These are phyloP conservation scores for Edaphochlamys debaryana DNA, from an alignment of 139 green algal genomes.

Conservation along the genomic window DNA sequence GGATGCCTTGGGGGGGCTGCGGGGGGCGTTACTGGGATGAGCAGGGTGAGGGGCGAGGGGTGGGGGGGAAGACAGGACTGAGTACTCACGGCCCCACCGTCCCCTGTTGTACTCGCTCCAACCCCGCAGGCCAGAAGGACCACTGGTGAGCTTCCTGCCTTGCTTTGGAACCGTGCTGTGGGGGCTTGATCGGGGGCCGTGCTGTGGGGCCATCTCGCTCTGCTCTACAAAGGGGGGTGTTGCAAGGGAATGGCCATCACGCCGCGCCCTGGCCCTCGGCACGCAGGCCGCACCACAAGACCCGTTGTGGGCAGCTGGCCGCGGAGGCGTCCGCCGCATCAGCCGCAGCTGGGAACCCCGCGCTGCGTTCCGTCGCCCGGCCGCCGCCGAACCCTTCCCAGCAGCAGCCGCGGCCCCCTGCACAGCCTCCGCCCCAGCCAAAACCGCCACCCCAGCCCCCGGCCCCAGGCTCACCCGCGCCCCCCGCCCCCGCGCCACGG, in stretches of 20 bases:
- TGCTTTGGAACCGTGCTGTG: too few relatives aligned
- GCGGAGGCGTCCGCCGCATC: background rate
- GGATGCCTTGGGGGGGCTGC: too few relatives aligned
- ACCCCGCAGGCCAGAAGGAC: constrained; percentile 12
- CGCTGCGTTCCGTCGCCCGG: background rate
- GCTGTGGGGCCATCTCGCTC: too few relatives aligned
- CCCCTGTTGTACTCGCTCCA: background rate
- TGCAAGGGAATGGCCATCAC: too few relatives aligned
- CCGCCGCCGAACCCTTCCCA: background rate
- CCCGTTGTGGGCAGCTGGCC: background rate
- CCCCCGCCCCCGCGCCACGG: background rate
- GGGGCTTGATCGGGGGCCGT: too few relatives aligned
- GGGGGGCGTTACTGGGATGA: too few relatives aligned
- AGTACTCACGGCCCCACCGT: background rate
- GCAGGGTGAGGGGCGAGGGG: too few relatives aligned
- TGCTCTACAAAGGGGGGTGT: too few relatives aligned
- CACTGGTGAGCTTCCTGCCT: too few relatives aligned
- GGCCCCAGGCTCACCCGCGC: background rate
- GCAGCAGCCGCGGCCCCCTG: background rate
- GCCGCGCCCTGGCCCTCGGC: too few relatives aligned
- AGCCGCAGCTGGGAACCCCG: background rate
- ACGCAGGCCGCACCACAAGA: constrained; percentile 40
- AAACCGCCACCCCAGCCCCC: background rate
- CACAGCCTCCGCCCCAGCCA: background rate
- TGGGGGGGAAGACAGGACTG: background rate